Evolutionary conservation across 2,329 filamentous ascomycete species (phyloP), one percentile per base, ranked within the genome.

Genomic region (Claviceps pusilla): DNA sequence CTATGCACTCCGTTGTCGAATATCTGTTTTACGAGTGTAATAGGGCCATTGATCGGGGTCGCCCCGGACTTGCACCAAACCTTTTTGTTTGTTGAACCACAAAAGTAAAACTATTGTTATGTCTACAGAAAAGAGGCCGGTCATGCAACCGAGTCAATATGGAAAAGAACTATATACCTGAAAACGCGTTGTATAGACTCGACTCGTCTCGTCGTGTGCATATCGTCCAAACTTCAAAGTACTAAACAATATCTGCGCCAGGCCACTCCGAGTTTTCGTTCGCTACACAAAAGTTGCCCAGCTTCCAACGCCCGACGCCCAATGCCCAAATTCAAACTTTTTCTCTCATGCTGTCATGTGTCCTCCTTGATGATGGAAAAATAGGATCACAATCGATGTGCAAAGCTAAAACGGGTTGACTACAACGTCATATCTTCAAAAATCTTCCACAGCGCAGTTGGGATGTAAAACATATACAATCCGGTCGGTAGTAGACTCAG

Each of bases 381-480:
- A 19, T 24, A 39, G 16, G n/a, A 6, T 9, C 12, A 29, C 29
- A 29, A 33, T 7, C 39, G 5, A n/a, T 41, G 5, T 41, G 39
- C 16, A 29, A 14, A 28, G 37, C 9, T 10, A 35, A 50, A 50
- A 7, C 19, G 2, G 29, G 9, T 9, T 16, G 16, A 31, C 14
- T 10, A 7, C 14, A 12, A 51, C 5, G 50, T 33, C 10, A 5
- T 7, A 9, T 37, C 19, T 49, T 65, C 63, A 77, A 48, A 69
- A 68, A 57, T 82, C 78, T 59, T 95, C 90, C 10, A 94, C 76
- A 0, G 87, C 87, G 65, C 88, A 95, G 71, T 97, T 97, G 56
- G 93, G 93, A 72, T 98, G 93, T 60, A 98, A 66, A 31, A 96
- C 86, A 66, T 96, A 98, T 52, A 93, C 78, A 4, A 86, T 74